Conservation (phyloP, 495 filamentous ascomycete genomes). For the Tricharina praecox region DNA sequence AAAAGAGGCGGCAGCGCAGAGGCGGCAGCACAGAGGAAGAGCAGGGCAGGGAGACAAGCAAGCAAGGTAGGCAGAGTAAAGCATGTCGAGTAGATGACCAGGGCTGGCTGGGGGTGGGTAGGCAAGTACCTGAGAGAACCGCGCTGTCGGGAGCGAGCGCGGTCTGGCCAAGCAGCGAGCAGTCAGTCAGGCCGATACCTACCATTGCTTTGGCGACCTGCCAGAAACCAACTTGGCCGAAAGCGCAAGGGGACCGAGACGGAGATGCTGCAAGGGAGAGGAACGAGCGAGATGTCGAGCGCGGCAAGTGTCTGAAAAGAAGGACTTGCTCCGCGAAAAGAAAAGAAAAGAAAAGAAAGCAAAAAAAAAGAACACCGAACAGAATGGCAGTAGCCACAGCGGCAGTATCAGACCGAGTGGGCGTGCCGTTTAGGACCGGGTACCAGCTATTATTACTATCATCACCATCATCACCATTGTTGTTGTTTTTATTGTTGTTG, state of each 20-base stretch:
- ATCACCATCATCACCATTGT: no score
- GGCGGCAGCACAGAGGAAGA: no score
- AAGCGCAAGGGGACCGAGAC: background rate
- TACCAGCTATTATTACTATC: no score
- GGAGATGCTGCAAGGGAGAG: background rate
- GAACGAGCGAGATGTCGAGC: background rate
- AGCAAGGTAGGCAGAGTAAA: no score
- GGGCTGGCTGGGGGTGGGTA: background rate
- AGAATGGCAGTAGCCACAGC: no score
- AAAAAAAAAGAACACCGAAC: no score
- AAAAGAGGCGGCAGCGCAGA: constrained; percentile 2
- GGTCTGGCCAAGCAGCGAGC: background rate
- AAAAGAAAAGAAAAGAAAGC: no score
- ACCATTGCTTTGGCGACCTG: background rate
- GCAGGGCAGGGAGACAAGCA: no score
- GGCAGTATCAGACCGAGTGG: no score
- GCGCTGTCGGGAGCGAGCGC: background rate
- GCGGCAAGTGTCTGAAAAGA: background rate
- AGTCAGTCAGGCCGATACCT: background rate
- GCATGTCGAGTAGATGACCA: no score
- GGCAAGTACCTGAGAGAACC: constrained; percentile 1
- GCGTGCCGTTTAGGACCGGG: no score
- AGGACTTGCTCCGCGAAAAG: constrained; percentile 6
- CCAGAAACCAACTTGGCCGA: background rate
- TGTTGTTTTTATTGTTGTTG: no score